Conservation (phyloP, 1,284 basidiomycete species). For the Sanghuangporus baumii region DNA sequence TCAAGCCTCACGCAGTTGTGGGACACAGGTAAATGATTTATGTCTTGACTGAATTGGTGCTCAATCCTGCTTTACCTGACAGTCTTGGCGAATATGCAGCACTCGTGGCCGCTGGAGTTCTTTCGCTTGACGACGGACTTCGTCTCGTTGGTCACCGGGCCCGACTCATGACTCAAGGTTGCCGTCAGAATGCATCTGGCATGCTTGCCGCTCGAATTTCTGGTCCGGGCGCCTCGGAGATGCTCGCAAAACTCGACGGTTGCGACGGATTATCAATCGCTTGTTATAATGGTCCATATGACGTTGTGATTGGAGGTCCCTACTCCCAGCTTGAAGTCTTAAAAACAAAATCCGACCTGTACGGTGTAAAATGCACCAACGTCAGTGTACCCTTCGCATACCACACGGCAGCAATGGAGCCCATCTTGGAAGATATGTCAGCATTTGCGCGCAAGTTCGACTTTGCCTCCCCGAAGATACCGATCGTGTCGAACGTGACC, state of each 20-base stretch:
- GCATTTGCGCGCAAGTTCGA: slow-evolving; percentile 32
- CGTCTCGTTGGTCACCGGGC: slow-evolving; percentile 53
- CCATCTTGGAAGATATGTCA: slow-evolving; percentile 44
- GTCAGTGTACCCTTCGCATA: slow-evolving; percentile 56
- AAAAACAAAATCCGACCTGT: slow-evolving; percentile 34
- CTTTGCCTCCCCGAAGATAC: slow-evolving; percentile 43
- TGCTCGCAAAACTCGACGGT: slow-evolving; percentile 29
- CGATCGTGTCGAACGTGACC: slow-evolving; percentile 53
- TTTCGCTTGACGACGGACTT: slow-evolving; percentile 51
- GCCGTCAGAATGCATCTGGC: slow-evolving; percentile 38
- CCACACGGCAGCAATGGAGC: slow-evolving; percentile 57
- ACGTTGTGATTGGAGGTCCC: slow-evolving; percentile 55
- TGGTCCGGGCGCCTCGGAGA: slow-evolving; percentile 28
- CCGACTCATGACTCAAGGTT: slow-evolving; percentile 46
- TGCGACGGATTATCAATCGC: slow-evolving; percentile 44
- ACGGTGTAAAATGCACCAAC: slow-evolving; percentile 32
- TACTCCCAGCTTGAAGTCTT: slow-evolving; percentile 37
- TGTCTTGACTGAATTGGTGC: background rate
- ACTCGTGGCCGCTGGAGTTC: slow-evolving; percentile 49
- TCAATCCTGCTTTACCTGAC: slow-evolving; percentile 1
- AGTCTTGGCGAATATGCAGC: slow-evolving; percentile 72
- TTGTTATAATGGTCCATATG: slow-evolving; percentile 54
- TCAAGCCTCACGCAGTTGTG: slow-evolving; percentile 48
- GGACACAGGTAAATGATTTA: slow-evolving; percentile 57
- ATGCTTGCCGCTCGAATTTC: slow-evolving; percentile 54